These are phyloP conservation scores for Diaporthe humulicola DNA, from an alignment of 2,329 filamentous ascomycete species.

Conservation along the genomic window DNA sequence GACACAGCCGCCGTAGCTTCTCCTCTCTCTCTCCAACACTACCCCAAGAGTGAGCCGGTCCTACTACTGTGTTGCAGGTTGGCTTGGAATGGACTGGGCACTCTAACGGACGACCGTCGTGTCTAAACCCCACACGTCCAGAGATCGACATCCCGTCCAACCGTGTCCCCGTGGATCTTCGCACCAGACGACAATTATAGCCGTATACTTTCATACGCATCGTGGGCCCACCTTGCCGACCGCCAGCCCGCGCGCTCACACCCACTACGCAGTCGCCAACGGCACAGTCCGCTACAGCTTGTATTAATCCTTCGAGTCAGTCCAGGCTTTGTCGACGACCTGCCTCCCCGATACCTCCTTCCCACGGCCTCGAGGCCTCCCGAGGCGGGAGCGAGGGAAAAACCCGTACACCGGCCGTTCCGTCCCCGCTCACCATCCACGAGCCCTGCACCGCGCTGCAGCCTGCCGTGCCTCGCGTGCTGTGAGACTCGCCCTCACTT, in stretches of 20 bases:
- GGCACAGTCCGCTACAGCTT: not conserved
- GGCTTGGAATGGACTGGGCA: not conserved
- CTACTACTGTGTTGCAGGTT: constrained; percentile 7
- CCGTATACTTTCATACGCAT: not conserved
- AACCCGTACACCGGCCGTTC: constrained; percentile 12
- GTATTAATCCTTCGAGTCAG: not conserved
- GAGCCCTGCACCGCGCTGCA: constrained; percentile 28
- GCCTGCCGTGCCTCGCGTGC: constrained; percentile 25
- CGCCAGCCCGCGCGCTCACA: not conserved
- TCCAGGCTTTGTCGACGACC: not conserved
- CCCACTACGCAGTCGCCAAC: not conserved
- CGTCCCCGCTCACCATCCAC: constrained; percentile 13
- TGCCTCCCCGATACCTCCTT: not conserved
- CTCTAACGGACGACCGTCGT: not conserved
- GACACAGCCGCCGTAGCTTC: constrained; percentile 1
- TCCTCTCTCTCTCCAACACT: not conserved
- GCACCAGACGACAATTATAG: not conserved
- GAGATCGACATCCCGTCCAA: constrained; percentile 23
- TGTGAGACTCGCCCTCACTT: constrained; percentile 11
- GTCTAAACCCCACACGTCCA: constrained; percentile 10
- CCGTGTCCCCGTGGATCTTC: constrained; percentile 1
- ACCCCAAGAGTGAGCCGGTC: not conserved
- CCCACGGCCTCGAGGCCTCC: not conserved
- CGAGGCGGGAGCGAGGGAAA: constrained; percentile 1
- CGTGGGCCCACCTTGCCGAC: not conserved